Conservation (phyloP, 164 flowering plant genomes). For the Cinnamomum chago region DNA sequence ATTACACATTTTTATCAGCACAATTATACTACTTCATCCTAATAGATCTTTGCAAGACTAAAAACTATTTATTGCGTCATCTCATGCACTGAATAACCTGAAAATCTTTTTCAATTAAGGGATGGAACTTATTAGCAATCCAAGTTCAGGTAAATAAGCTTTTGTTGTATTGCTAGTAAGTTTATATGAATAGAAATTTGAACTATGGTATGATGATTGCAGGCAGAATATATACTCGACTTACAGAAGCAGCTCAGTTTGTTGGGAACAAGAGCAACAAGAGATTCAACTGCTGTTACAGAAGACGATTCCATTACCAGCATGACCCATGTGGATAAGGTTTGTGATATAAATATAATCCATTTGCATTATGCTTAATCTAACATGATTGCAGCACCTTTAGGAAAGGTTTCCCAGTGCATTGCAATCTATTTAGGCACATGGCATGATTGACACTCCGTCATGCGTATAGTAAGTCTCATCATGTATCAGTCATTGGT, state of each 20-base stretch:
- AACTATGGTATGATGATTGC: slow-evolving; percentile 13
- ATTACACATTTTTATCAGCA: too few relatives aligned
- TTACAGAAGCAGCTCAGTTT: slow-evolving; percentile 90
- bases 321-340: slow-evolving; percentile 71
- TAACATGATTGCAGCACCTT: background rate
- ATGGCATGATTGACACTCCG: background rate
- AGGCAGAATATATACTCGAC: slow-evolving; percentile 90
- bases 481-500: background rate
- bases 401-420: background rate
- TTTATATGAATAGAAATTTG: background rate
- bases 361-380: background rate
- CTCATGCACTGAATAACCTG: too few relatives aligned
- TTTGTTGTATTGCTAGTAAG: too few relatives aligned
- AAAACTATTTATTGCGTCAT: too few relatives aligned
- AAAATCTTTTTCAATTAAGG: too few relatives aligned
- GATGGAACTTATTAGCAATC: too few relatives aligned
- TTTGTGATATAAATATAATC: slow-evolving; percentile 15
- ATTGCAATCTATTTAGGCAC: background rate
- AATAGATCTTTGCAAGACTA: too few relatives aligned
- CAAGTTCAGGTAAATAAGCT: too few relatives aligned
- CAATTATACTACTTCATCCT: too few relatives aligned
- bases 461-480: background rate
- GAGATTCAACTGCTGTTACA: slow-evolving; percentile 42
- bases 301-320: slow-evolving; percentile 57
- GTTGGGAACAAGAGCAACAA: slow-evolving; percentile 50